A percentile compares a stretch with the other conserved stretches of the same genome.
Evolutionary conservation across 495 filamentous ascomycete species (phyloP).

Genomic region (Massariosphaeria phaeospora): DNA sequence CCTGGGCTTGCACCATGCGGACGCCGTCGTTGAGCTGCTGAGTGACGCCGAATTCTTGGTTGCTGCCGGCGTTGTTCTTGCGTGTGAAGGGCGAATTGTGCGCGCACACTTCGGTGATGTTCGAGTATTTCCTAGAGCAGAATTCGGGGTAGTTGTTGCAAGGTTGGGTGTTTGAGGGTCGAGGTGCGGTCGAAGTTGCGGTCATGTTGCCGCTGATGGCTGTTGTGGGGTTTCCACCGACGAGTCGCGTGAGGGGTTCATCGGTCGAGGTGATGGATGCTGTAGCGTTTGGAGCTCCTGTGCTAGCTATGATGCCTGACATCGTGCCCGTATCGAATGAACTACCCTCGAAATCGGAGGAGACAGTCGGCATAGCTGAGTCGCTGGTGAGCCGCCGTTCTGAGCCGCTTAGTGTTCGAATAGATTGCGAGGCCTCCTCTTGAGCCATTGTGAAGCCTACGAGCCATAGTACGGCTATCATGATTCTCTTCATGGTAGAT

Average conservation of each 20-base stretch:
- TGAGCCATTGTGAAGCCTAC: slow-evolving; percentile 9
- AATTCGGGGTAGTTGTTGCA: slow-evolving; percentile 88
- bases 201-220: slow-evolving; percentile 11
- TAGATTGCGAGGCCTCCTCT: slow-evolving; percentile 4
- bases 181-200: slow-evolving; percentile 26
- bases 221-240: slow-evolving; percentile 13
- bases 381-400: slow-evolving; percentile 7
- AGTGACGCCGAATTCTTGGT: slow-evolving; percentile 66
- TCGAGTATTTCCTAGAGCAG: slow-evolving; percentile 75
- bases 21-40: slow-evolving; percentile 81
- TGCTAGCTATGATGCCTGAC: slow-evolving; percentile 1
- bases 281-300: slow-evolving; percentile 13
- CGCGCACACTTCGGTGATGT: slow-evolving; percentile 80
- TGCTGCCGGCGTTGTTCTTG: slow-evolving; percentile 65
- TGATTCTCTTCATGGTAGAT: no score
- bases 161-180: slow-evolving; percentile 43
- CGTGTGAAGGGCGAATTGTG: slow-evolving; percentile 82
- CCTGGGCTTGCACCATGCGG: slow-evolving; percentile 85
- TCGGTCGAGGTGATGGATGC: slow-evolving; percentile 3
- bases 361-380: slow-evolving; percentile 21
- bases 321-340: slow-evolving; percentile 13
- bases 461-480: slow-evolving; percentile 15
- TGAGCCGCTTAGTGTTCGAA: slow-evolving; percentile 14
- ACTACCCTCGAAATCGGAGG: slow-evolving; percentile 20
- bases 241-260: slow-evolving; percentile 13